These are phyloP conservation scores for Protomyces gravidus DNA, from an alignment of 1,139 yeast species.

Conservation along the genomic window DNA sequence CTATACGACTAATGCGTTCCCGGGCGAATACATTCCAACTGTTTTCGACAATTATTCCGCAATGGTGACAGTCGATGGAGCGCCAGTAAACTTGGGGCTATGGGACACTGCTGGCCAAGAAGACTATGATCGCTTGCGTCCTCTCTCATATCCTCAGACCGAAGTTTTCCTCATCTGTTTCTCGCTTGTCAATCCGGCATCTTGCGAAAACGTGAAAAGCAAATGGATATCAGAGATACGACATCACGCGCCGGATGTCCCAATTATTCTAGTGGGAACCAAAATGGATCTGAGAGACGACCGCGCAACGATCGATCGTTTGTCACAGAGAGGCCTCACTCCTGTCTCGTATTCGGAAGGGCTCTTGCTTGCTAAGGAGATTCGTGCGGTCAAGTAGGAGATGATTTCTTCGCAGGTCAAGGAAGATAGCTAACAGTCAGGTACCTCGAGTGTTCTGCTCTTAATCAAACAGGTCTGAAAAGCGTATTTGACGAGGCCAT, in stretches of 20 bases:
- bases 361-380: constrained; percentile 59
- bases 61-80: constrained; percentile 75
- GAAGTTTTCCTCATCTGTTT: constrained; percentile 85
- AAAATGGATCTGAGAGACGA: constrained; percentile 82
- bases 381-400: constrained; percentile 56
- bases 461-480: constrained; percentile 67
- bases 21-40: constrained; percentile 92
- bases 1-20: constrained; percentile 90
- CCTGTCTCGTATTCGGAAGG: constrained; percentile 68
- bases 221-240: constrained; percentile 81
- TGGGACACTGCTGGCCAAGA: constrained; percentile 99
- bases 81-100: constrained; percentile 64
- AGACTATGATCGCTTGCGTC: constrained; percentile 86
- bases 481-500: constrained; percentile 80
- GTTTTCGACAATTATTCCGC: constrained; percentile 80
- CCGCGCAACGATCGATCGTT: constrained; percentile 66
- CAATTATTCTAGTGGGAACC: constrained; percentile 78
- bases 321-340: constrained; percentile 57
- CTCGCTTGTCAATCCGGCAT: constrained; percentile 75
- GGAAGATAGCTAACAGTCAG: constrained; percentile 9
- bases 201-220: constrained; percentile 62
- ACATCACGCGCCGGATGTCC: constrained; percentile 79
- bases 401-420: neutral
- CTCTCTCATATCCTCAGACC: constrained; percentile 87
- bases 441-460: constrained; percentile 89